A percentile compares a stretch with the other conserved stretches of the same genome.
phyloP scores from a whole-genome alignment of 192 early-diverging fungal species.

The Jimgerdemannia flammicorona region DNA sequence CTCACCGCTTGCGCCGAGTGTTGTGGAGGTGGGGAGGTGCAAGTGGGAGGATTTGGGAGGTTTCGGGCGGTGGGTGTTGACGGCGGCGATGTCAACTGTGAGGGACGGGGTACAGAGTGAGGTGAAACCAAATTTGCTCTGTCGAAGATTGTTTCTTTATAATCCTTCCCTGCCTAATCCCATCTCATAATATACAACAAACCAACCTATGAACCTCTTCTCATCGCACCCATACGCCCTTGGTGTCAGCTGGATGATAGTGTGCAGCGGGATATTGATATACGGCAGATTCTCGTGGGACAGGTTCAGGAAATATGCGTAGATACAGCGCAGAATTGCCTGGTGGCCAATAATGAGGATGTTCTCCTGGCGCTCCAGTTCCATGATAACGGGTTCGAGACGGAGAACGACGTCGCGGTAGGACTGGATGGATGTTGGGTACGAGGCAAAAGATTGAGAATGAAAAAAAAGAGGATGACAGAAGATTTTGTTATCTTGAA shows the following conservation, averaged over 20 bases:
- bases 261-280: constrained; percentile 97
- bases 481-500: no score
- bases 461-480: no score
- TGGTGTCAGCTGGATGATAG: constrained; percentile 94
- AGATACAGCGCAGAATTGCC: constrained; percentile 95
- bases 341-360: constrained; percentile 98
- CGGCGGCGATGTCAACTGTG: constrained; percentile 77
- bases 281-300: constrained; percentile 96
- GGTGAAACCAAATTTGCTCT: no score
- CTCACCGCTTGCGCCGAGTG: no score
- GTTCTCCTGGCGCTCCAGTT: constrained; percentile 94
- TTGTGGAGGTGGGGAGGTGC: no score
- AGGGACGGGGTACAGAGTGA: no score
- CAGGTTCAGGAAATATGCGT: constrained; percentile 96
- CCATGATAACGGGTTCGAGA: constrained; percentile 98
- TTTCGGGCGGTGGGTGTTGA: constrained; percentile 84
- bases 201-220: constrained; percentile 78
- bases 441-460: not conserved
- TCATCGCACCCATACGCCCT: constrained; percentile 96
- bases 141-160: no score
- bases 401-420: constrained; percentile 95
- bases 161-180: no score
- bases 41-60: constrained; percentile 18
- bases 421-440: constrained; percentile 34
- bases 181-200: not conserved